phyloP scores from a whole-genome alignment of 179 eudicot species.

The Pouteria campechiana region DNA sequence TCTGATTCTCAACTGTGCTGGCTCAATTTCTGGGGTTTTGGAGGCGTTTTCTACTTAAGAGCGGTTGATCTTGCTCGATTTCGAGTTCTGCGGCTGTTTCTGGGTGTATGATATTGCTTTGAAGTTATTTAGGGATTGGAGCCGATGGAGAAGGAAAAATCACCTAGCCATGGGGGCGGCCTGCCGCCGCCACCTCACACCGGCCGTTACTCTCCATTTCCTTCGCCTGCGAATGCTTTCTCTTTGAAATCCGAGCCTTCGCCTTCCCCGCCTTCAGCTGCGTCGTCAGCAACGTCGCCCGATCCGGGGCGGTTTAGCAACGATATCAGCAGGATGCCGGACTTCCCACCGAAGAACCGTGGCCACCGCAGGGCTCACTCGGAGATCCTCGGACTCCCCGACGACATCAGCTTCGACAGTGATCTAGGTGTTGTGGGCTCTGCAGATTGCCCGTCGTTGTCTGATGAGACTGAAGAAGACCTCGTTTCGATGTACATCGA shows the following conservation, averaged over 20 bases:
- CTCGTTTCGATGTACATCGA: conserved; percentile 82
- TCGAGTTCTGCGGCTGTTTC: too few relatives aligned
- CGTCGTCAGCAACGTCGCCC: conserved; percentile 13
- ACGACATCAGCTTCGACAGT: conserved; percentile 89
- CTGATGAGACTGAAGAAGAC: conserved; percentile 87
- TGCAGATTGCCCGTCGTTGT: conserved; percentile 64
- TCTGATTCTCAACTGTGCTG: too few relatives aligned
- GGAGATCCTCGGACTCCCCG: conserved; percentile 81
- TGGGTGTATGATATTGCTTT: too few relatives aligned
- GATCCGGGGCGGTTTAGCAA: conserved; percentile 45
- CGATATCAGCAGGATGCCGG: conserved; percentile 88
- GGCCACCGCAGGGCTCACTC: conserved; percentile 96
- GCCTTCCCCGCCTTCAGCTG: too few relatives aligned
- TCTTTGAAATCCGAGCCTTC: conserved; percentile 19
- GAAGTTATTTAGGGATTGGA: too few relatives aligned
- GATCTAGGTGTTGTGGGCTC: conserved; percentile 88
- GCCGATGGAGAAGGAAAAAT: conserved; percentile 40
- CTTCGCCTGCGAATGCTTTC: too few relatives aligned
- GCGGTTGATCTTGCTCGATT: too few relatives aligned
- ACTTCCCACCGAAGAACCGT: conserved; percentile 52
- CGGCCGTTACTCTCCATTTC: conserved; percentile 22
- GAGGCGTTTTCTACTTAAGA: too few relatives aligned
- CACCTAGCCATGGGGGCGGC: conserved; percentile 22
- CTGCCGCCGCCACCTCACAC: conserved; percentile 31
- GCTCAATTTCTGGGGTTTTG: too few relatives aligned